Evolutionary conservation across 1,139 yeast species (phyloP).

Genomic region (Tardiomyces digboiensis): DNA sequence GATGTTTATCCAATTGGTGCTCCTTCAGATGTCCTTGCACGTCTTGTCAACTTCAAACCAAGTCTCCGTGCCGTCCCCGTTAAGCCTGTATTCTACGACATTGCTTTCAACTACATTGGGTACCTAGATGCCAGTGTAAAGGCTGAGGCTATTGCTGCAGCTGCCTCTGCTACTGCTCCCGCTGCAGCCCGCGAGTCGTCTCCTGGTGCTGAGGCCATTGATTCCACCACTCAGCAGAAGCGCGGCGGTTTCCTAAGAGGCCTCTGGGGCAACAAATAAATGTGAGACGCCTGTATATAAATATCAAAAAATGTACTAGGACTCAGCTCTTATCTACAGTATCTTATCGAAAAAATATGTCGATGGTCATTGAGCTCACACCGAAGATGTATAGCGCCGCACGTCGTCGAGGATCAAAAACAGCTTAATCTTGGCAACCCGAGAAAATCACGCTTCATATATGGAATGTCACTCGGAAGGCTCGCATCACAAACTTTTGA

Average conservation of each 20-base stretch:
- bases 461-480: too few relatives aligned
- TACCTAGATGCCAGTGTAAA: conserved; percentile 2
- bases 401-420: too few relatives aligned
- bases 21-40: conserved; percentile 29
- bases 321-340: too few relatives aligned
- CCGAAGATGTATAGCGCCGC: too few relatives aligned
- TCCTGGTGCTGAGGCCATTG: background rate
- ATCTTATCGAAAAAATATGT: too few relatives aligned
- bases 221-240: background rate
- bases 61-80: conserved; percentile 49
- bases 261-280: background rate
- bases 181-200: background rate
- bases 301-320: too few relatives aligned
- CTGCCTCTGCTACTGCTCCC: background rate
- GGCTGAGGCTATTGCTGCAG: too few relatives aligned
- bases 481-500: too few relatives aligned
- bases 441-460: too few relatives aligned
- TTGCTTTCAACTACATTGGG: conserved; percentile 71
- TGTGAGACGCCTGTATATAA: too few relatives aligned
- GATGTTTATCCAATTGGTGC: conserved; percentile 28
- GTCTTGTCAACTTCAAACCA: conserved; percentile 40
- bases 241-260: background rate
- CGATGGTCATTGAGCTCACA: too few relatives aligned
- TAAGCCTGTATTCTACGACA: conserved; percentile 85
- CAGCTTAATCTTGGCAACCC: too few relatives aligned